Base-by-base conservation (phyloP, 345 rosid species). In the Balakata baccata region DNA sequence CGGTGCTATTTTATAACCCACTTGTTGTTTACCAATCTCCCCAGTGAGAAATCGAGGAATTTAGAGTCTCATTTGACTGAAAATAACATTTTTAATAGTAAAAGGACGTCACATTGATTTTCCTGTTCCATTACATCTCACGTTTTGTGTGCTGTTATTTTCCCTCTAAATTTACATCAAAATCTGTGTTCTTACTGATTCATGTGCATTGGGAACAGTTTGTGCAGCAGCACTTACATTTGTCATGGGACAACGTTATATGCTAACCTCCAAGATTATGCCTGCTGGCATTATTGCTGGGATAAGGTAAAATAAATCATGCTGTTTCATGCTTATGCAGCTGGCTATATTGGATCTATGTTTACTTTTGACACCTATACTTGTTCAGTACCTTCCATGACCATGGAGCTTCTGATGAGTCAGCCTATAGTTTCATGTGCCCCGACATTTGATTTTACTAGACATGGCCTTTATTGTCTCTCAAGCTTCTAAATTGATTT, bases 241-340 rank as follows among this genome's bases (percentile, higher is more conserved):
- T 46, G 83, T 89, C 60, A 95, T 95, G 99, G 97, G 93, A 57
- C 94, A 89, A 52, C 97, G 97, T 53, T 95, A 91, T 75, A 57
- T 89, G 69, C 86, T 88, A 46, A 95, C 99, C 53, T 86, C 89
- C 17, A 92, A 92, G 86, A 81, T 95, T 67, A 92, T 95, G 98
- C 99, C 99, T 12, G 93, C 99, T 73, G 99, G 94, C 76, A 67
- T 95, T 67, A 84, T 95, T 51, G 96, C 93, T 9, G 99, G 84
- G 69, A 83, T 92, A 84, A 91, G 99, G 99, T 89, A 76, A 18
- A 34, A 66, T 22, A 56, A 50, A 54, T 47, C 49, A 23, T 8
- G 29, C 39, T 2, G 41, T 51, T 56, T 52, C 12, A 14, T 29
- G 53, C 43, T 75, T 41, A 6, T 46, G n/a, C 3, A 1, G 6